phyloP scores from a whole-genome alignment of 495 filamentous ascomycete species.

The Viridothelium virens region DNA sequence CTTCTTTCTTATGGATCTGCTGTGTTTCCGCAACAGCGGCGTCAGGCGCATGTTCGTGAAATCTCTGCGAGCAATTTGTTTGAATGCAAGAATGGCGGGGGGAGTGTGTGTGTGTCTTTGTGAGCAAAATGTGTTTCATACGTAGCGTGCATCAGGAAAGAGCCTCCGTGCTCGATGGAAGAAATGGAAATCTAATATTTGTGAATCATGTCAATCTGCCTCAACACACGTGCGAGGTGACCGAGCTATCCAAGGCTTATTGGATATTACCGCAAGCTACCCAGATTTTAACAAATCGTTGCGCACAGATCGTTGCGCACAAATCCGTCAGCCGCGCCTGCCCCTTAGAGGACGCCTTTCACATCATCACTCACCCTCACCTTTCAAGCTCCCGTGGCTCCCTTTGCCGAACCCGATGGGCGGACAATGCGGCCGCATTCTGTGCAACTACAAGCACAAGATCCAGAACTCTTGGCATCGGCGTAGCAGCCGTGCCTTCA shows the following conservation, averaged over 20 bases:
- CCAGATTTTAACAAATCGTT: too few species aligned
- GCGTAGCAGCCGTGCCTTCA: too few species aligned
- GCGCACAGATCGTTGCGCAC: too few species aligned
- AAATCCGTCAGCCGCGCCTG: too few species aligned
- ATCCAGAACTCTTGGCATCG: background rate
- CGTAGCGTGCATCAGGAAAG: constrained; percentile 8
- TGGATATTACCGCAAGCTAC: background rate
- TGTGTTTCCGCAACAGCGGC: constrained; percentile 7
- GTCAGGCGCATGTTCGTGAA: background rate
- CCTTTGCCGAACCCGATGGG: background rate
- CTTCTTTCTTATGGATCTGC: background rate
- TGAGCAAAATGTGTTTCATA: constrained; percentile 8
- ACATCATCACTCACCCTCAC: too few species aligned
- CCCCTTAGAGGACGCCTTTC: too few species aligned
- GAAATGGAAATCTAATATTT: background rate
- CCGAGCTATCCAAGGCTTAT: background rate
- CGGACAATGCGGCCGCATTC: constrained; percentile 4
- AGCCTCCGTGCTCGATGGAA: background rate
- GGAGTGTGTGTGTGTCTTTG: background rate
- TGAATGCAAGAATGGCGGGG: constrained; percentile 1
- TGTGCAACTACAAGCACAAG: too few species aligned
- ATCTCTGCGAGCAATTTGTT: background rate
- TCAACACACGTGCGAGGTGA: background rate
- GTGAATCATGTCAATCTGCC: background rate
- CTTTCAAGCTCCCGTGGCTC: too few species aligned